Conservation (phyloP, 306 rosid species). For the Medicago lupulina region DNA sequence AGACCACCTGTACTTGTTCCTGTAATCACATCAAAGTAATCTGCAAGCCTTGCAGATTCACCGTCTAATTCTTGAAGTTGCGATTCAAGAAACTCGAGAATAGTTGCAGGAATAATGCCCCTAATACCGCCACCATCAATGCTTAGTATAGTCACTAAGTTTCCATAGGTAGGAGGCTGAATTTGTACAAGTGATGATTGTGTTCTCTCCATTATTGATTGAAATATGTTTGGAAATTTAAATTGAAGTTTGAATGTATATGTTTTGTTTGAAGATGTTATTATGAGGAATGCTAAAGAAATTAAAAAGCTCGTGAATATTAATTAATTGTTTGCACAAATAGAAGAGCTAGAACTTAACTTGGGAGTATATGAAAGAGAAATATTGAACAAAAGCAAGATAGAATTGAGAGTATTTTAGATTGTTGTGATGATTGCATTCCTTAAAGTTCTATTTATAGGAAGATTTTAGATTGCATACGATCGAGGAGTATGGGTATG, state of each 20-base stretch:
- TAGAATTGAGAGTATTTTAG: background rate
- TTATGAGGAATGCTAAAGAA: too few species aligned
- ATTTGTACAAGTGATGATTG: conserved; percentile 40
- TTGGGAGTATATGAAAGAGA: background rate
- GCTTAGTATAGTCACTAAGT: conserved; percentile 68
- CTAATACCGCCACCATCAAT: conserved; percentile 91
- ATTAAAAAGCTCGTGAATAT: background rate
- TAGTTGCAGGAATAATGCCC: conserved; percentile 73
- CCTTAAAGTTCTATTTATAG: conserved; percentile 14
- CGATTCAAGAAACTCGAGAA: conserved; percentile 61
- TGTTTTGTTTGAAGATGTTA: background rate
- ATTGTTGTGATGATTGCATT: background rate
- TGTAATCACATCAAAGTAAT: conserved; percentile 70
- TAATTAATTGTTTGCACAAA: conserved; percentile 4
- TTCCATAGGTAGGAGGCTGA: conserved; percentile 69
- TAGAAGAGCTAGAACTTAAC: background rate
- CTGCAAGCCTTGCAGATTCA: conserved; percentile 70
- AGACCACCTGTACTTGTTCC: conserved; percentile 83
- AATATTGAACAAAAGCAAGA: background rate
- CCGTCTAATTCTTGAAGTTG: conserved; percentile 77
- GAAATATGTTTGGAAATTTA: conserved; percentile 3
- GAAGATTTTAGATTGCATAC: background rate
- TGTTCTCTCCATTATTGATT: conserved; percentile 34
- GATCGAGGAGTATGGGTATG: background rate
- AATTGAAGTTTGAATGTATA: background rate